phyloP scores from a whole-genome alignment of 305 asterid species.

The Petunia hybrid region DNA sequence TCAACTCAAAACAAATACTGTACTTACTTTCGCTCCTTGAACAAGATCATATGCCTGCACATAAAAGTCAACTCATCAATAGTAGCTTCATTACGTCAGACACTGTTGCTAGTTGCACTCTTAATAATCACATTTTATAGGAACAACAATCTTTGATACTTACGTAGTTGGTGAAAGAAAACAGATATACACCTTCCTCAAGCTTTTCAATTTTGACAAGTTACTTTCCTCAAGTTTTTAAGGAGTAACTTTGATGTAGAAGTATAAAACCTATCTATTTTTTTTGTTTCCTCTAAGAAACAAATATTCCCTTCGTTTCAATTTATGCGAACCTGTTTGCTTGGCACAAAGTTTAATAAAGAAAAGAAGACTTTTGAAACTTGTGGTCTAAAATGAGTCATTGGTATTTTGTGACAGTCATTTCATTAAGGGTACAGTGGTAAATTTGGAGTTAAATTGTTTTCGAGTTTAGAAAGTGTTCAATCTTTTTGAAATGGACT shows the following conservation, averaged over 20 bases:
- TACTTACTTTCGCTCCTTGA: constrained; percentile 91
- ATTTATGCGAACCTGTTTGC: neutral
- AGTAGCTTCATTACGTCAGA: constrained; percentile 25
- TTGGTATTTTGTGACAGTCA: no score
- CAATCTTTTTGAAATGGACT: no score
- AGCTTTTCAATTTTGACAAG: neutral
- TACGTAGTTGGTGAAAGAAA: neutral
- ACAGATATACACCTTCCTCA: constrained; percentile 17
- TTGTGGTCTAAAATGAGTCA: no score
- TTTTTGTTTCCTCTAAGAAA: neutral
- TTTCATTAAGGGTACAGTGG: no score
- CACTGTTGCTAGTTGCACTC: neutral
- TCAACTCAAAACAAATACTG: constrained; percentile 16
- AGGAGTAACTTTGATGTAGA: constrained; percentile 4
- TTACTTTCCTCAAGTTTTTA: neutral
- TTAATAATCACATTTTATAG: constrained; percentile 2
- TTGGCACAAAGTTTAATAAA: neutral
- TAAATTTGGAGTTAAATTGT: no score
- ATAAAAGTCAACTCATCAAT: constrained; percentile 42
- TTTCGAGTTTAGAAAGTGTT: no score
- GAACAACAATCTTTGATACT: neutral
- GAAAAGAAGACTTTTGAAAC: no score
- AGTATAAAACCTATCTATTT: neutral
- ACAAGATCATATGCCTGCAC: constrained; percentile 95
- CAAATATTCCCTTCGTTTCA: neutral